These are phyloP conservation scores for Cytospora piceicola DNA, from an alignment of 2,329 filamentous ascomycete species.

Conservation along the genomic window DNA sequence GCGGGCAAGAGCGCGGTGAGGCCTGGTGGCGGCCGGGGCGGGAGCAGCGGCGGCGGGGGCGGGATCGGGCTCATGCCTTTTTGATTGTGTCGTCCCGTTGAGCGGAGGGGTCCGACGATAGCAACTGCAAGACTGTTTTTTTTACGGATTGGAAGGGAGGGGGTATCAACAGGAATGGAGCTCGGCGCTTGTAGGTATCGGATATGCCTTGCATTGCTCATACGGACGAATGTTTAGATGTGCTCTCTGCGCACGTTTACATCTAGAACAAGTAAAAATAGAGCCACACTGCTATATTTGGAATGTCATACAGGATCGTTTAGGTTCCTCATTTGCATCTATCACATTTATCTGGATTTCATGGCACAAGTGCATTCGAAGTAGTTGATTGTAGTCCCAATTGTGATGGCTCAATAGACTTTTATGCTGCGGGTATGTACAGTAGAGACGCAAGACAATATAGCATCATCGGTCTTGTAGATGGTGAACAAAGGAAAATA, in stretches of 20 bases:
- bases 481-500: constrained; percentile 2
- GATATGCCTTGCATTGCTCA: not conserved
- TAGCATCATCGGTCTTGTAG: constrained; percentile 10
- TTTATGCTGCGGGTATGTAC: constrained; percentile 22
- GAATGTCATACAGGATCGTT: not conserved
- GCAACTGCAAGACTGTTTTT: no score
- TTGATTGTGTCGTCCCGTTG: not conserved
- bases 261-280: not conserved
- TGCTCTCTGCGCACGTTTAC: not conserved
- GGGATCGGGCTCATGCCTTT: constrained; percentile 28
- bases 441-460: constrained; percentile 12
- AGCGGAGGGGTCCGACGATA: not conserved
- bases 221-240: not conserved
- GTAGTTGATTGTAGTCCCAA: not conserved
- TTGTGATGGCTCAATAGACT: constrained; percentile 21
- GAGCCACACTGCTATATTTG: not conserved
- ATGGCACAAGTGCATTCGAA: not conserved
- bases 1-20: constrained; percentile 15
- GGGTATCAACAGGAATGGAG: not conserved
- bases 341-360: not conserved
- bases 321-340: not conserved
- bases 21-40: constrained; percentile 9
- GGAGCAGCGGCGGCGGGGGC: constrained; percentile 4
- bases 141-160: not conserved
- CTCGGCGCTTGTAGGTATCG: constrained; percentile 1